Evolutionary conservation across 768 basidiomycete species (phyloP), one percentile per base, ranked within the genome.

Genomic region (Trametes gibbosa): DNA sequence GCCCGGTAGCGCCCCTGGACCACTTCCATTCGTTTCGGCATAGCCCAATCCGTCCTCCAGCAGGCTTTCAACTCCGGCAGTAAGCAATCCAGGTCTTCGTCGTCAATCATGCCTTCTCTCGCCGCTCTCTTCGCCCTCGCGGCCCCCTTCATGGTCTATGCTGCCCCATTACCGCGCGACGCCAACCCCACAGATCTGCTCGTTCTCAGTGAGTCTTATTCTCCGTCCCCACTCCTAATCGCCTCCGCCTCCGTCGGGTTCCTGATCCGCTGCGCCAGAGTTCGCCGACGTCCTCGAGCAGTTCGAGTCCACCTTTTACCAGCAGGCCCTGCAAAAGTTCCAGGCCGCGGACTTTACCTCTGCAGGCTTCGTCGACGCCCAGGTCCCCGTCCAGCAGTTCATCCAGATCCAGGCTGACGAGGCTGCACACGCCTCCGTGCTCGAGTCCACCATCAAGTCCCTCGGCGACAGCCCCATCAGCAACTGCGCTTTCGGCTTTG

Each of bases 241-340:
- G 13, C 13, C 24, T 51, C 47, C 52, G 35, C 17, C n/a, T 50
- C 19, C 42, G 17, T 10, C 53, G 19, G 21, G 47, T 51, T 29
- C 50, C 27, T 51, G 32, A 48, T 42, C 45, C 35, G 14, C 39
- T 6, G 40, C 17, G 10, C 25, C 56, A 92, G 90, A 85, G 68
- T 92, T 92, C 63, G 88, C 89, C 45, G 76, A 84, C 69, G 84
- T 89, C 49, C 77, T 92, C 43, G 90, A 92, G 70, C 82, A 86
- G 62, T 75, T 92, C 16, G 90, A 92, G 71, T 79, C 79, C 13
- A 65, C 74, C 25, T 92, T 92, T 68, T 93, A 93, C 70, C 58
- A 73, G 2, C 80, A 89, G 66, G 89, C 83, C 16, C 74, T 91
- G 23, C 52, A 71, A 13, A 86, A 85, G 66, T 92, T 92, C 77